A percentile compares a stretch with the other conserved stretches of the same genome.
These are phyloP conservation scores for Amauroascus niger DNA, from an alignment of 2,329 filamentous ascomycete species.

Conservation along the genomic window DNA sequence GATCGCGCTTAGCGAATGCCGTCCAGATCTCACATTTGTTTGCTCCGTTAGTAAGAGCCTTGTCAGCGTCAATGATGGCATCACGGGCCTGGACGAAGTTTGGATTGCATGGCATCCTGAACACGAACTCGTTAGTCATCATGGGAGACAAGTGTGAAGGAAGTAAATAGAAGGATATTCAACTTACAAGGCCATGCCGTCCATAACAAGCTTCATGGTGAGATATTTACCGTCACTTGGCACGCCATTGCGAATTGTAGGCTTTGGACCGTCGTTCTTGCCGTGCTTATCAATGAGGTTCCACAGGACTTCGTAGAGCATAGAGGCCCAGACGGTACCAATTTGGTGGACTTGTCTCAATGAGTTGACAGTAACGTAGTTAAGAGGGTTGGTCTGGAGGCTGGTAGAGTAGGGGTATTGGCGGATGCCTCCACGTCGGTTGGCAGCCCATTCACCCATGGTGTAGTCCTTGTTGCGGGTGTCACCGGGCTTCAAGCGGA, in stretches of 20 bases:
- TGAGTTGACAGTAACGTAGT: constrained; percentile 10
- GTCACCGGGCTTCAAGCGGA: constrained; percentile 13
- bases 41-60: constrained; percentile 11
- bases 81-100: constrained; percentile 16
- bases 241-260: constrained; percentile 11
- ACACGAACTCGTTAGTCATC: neutral
- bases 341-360: constrained; percentile 10
- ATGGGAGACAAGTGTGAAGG: neutral
- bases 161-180: neutral
- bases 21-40: constrained; percentile 15
- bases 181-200: constrained; percentile 17
- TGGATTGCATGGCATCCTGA: constrained; percentile 15
- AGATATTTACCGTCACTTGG: constrained; percentile 14
- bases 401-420: constrained; percentile 15
- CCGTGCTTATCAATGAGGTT: constrained; percentile 17
- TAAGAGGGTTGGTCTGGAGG: constrained; percentile 13
- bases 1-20: constrained; percentile 14
- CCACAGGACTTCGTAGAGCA: constrained; percentile 16
- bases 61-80: constrained; percentile 15
- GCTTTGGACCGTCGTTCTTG: constrained; percentile 10
- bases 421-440: constrained; percentile 12
- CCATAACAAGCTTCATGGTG: constrained; percentile 15
- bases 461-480: constrained; percentile 14
- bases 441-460: constrained; percentile 15
- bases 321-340: constrained; percentile 15